phyloP scores from a whole-genome alignment of 768 basidiomycete species.

The Cubamyces sp. region DNA sequence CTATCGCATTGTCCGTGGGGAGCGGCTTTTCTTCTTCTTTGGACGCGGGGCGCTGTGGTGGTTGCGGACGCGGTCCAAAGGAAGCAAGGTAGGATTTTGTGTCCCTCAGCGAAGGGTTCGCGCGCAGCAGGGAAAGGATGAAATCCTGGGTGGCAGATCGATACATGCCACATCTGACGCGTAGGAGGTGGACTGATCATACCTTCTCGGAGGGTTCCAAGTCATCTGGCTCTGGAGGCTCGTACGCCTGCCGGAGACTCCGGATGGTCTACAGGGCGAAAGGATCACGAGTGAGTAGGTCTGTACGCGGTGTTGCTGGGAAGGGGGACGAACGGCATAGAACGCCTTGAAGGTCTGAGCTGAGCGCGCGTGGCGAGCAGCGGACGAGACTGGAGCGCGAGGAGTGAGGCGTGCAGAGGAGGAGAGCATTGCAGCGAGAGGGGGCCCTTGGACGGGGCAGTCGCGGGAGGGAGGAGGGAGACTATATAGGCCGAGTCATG shows the following conservation, averaged over 20 bases:
- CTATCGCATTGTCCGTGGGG: conserved; percentile 25
- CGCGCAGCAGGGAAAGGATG: conserved; percentile 90
- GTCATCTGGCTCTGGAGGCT: conserved; percentile 31
- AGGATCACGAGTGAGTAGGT: conserved; percentile 1
- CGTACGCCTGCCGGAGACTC: conserved; percentile 26
- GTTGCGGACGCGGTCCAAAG: conserved; percentile 72
- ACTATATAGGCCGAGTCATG: conserved; percentile 24
- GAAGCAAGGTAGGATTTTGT: conserved; percentile 88
- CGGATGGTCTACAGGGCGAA: conserved; percentile 33
- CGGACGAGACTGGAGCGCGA: conserved; percentile 4
- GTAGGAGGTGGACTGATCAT: background rate
- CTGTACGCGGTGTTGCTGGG: background rate
- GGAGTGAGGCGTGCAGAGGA: conserved; percentile 17
- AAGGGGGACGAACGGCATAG: conserved; percentile 32
- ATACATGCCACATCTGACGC: background rate
- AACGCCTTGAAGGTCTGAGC: conserved; percentile 38
- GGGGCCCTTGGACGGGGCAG: conserved; percentile 6
- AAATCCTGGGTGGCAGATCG: conserved; percentile 69
- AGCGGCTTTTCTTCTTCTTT: conserved; percentile 36
- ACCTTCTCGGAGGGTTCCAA: conserved; percentile 37
- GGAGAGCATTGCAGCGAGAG: conserved; percentile 22
- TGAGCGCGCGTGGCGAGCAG: conserved; percentile 27
- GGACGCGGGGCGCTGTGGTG: conserved; percentile 34
- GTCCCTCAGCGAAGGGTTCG: conserved; percentile 91
- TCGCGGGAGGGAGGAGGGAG: conserved; percentile 7